phyloP scores from a whole-genome alignment of 345 rosid species.

The Moricandia arvensis region DNA sequence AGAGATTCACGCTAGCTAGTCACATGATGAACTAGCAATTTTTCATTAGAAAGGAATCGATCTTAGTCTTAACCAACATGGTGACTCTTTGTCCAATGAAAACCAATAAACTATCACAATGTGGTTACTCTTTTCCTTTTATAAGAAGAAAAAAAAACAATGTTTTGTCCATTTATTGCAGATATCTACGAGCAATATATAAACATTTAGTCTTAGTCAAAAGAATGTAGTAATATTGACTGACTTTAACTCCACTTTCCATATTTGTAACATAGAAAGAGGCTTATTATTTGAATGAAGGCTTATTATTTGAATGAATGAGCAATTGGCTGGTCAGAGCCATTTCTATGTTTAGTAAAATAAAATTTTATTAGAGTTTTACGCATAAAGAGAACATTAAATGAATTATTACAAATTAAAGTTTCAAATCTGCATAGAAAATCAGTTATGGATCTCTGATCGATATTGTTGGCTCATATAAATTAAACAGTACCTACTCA shows the following conservation, averaged over 20 bases:
- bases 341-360: slow-evolving; percentile 20
- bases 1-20: too few species aligned
- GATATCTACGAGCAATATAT: neutral
- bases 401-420: slow-evolving; percentile 11
- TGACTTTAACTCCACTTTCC: slow-evolving; percentile 19
- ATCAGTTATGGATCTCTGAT: slow-evolving; percentile 18
- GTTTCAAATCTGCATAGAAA: neutral
- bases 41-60: too few species aligned
- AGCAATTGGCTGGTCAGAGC: slow-evolving; percentile 17
- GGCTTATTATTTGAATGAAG: slow-evolving; percentile 17
- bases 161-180: slow-evolving; percentile 1
- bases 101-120: too few species aligned
- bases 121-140: too few species aligned
- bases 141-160: too few species aligned
- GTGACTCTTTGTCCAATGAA: too few species aligned
- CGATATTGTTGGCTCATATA: slow-evolving; percentile 34
- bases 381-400: slow-evolving; percentile 16
- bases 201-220: too few species aligned
- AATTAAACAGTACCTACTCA: slow-evolving; percentile 29
- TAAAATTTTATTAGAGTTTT: slow-evolving; percentile 1
- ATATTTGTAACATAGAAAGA: slow-evolving; percentile 19
- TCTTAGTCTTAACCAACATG: too few species aligned
- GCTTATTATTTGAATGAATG: slow-evolving; percentile 23
- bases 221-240: neutral
- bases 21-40: too few species aligned